Percentiles rank a stretch among this genome's conserved stretches.
These are phyloP conservation scores for Hyaloscypha hepaticicola DNA, from an alignment of 495 filamentous ascomycete species.

Conservation along the genomic window DNA sequence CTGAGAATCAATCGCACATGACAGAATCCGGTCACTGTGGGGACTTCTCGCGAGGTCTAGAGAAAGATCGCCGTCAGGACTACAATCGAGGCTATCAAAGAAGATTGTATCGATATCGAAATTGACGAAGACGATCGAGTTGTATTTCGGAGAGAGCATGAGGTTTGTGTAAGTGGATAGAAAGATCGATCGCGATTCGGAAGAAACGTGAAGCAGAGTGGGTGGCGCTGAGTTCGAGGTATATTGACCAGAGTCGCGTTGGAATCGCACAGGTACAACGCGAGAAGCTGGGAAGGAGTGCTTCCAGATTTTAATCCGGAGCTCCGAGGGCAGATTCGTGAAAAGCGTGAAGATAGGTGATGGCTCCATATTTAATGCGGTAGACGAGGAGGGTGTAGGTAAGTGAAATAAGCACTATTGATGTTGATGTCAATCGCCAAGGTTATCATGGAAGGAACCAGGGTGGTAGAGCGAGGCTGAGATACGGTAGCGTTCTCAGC, in stretches of 20 bases:
- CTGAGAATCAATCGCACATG: conserved; percentile 25
- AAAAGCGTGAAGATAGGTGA: conserved; percentile 11
- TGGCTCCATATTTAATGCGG: not conserved
- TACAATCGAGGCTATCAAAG: conserved; percentile 29
- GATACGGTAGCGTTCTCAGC: not conserved
- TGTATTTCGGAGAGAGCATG: conserved; percentile 24
- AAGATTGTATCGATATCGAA: conserved; percentile 26
- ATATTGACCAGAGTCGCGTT: conserved; percentile 15
- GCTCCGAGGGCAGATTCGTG: conserved; percentile 19
- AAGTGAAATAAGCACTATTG: not conserved
- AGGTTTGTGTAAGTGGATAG: conserved; percentile 23
- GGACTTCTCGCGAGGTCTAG: conserved; percentile 23
- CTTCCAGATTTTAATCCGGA: conserved; percentile 25
- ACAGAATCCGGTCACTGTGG: conserved; percentile 21
- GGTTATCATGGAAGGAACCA: too few species aligned
- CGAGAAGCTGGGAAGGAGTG: conserved; percentile 23
- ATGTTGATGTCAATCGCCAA: not conserved
- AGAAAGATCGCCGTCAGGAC: conserved; percentile 25
- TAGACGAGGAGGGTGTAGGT: not conserved
- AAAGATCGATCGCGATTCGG: conserved; percentile 24
- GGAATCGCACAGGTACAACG: conserved; percentile 25
- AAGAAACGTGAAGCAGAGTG: conserved; percentile 15
- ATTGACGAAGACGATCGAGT: conserved; percentile 27
- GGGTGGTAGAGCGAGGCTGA: not conserved
- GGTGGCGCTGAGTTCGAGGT: conserved; percentile 13